Conservation (phyloP, 2,329 filamentous ascomycete genomes). For the Fusarium anthophilum region DNA sequence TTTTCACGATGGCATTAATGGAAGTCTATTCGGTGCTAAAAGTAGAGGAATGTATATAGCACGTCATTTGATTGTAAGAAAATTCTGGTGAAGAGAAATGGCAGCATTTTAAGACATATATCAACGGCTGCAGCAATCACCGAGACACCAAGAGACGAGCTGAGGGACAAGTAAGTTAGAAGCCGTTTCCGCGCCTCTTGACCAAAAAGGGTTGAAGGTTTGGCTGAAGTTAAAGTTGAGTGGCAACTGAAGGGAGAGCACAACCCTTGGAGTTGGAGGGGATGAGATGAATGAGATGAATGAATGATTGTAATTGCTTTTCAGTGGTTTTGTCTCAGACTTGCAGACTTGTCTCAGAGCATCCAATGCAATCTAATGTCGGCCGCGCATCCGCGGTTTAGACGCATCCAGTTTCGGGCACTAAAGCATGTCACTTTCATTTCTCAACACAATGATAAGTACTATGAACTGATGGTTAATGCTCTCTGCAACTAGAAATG, state of each 20-base stretch:
- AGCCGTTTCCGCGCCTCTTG: background rate
- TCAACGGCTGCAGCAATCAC: background rate
- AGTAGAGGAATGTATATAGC: background rate
- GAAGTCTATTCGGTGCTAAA: background rate
- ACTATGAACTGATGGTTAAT: background rate
- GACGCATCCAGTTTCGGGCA: background rate
- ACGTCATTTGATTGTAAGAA: background rate
- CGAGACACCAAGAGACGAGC: background rate
- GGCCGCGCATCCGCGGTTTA: background rate
- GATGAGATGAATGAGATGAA: background rate
- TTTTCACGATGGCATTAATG: background rate
- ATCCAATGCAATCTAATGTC: background rate
- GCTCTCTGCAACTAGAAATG: background rate
- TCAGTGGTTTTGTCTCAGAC: background rate
- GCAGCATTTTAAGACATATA: background rate
- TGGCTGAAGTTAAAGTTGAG: background rate
- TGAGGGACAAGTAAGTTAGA: background rate
- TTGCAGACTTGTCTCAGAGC: background rate
- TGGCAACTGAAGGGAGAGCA: conserved; percentile 1
- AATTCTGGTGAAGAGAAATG: background rate
- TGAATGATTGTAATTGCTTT: background rate
- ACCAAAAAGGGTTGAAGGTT: background rate
- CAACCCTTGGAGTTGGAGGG: background rate
- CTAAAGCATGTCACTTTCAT: background rate
- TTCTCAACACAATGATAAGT: background rate